Evolutionary conservation across 441 rosid species (phyloP).

Genomic region (Pelargonium fulgidum): DNA sequence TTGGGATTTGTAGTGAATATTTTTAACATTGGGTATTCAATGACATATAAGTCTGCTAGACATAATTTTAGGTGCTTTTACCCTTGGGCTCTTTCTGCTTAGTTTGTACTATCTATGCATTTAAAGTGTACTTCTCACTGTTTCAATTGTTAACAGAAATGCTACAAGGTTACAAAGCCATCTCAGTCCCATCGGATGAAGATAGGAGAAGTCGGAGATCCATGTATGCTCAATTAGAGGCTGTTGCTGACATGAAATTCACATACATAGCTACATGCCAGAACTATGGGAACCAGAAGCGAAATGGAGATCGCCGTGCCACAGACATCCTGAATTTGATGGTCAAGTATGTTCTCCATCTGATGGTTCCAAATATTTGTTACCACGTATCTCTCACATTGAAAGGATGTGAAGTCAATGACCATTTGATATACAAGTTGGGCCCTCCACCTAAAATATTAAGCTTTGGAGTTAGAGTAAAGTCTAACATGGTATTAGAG

Average conservation of each 20-base stretch:
- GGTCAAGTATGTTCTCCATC: constrained; percentile 70
- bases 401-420: too few relatives aligned
- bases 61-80: constrained; percentile 9
- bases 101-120: constrained; percentile 11
- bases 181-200: constrained; percentile 70
- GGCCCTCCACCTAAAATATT: too few relatives aligned
- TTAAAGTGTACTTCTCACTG: constrained; percentile 12
- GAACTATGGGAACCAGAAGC: constrained; percentile 88
- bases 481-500: too few relatives aligned
- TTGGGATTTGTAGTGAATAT: constrained; percentile 11
- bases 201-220: constrained; percentile 88
- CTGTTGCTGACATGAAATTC: constrained; percentile 93
- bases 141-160: constrained; percentile 54
- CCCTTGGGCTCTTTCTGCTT: constrained; percentile 1
- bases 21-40: constrained; percentile 2
- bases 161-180: constrained; percentile 85
- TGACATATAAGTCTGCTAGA: background rate
- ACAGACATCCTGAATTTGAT: constrained; percentile 91
- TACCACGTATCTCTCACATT: too few relatives aligned
- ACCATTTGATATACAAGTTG: too few relatives aligned
- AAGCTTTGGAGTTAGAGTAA: too few relatives aligned
- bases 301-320: constrained; percentile 89
- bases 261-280: constrained; percentile 96
- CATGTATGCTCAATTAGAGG: constrained; percentile 70
- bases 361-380: constrained; percentile 1